Evolutionary conservation across 108 stramenopile genomes (phyloP), one percentile per base, ranked within the genome.

Genomic region (Cyclotella atomus): DNA sequence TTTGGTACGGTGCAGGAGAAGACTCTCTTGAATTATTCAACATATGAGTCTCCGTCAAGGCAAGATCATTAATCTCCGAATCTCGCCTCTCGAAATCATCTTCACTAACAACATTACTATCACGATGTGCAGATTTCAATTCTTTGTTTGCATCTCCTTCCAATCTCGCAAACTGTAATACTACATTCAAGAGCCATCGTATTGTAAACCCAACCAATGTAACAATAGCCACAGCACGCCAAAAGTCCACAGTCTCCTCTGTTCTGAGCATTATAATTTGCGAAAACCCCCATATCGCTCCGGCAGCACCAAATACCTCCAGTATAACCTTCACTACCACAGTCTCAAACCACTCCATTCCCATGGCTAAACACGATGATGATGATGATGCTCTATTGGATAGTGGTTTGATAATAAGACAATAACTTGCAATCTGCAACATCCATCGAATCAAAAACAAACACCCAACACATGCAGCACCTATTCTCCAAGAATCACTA

Each of bases 231-330:
- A 75, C 47, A 32, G 45, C 23, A 49, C 78, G 46, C 78, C 78
- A 79, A 14, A 28, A 27, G 35, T 68, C 29, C 23, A 52, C 59
- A 2, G 65, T 74, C 15, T 73, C 66, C 3, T 52, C 28, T 0
- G 34, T 68, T 44, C 78, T 50, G 7, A 79, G 52, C 9, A 71
- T 49, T 46, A 63, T 52, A 43, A 77, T 71, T 43, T 77, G 66
- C 20, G 60, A 46, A 25, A 61, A 62, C 19, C 76, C 76, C 72
- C 72, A 79, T 36, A 79, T 73, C 3, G 78, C 78, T 55, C 78
- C 78, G 24, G 53, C 65, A 6, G 78, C 72, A 19, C 78, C 78
- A 44, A 70, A 60, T 17, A 79, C 78, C 25, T 73, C 78, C 8
- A 79, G 61, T 27, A 79, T 59, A 57, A 79, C 68, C 23, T 67